A percentile compares a stretch with the other conserved stretches of the same genome.
phyloP scores from a whole-genome alignment of 805 yeast genomes.

The Metschnikowia henanensis region DNA sequence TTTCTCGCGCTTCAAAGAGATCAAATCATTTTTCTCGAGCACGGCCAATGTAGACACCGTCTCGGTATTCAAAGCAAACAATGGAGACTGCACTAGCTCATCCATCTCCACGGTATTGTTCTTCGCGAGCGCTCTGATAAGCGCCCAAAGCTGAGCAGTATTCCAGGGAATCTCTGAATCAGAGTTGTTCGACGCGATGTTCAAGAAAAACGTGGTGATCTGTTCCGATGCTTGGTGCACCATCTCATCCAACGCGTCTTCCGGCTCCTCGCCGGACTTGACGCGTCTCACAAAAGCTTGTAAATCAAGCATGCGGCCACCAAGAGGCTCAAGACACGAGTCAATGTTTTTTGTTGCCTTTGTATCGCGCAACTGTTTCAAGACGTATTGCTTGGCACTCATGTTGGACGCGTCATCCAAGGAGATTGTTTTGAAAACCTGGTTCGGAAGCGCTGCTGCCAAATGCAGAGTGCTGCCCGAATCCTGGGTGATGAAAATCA shows the following conservation, averaged over 20 bases:
- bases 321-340: conserved; percentile 67
- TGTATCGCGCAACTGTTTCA: conserved; percentile 46
- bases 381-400: conserved; percentile 70
- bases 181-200: conserved; percentile 21
- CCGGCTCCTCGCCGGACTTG: conserved; percentile 82
- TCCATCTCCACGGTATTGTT: conserved; percentile 46
- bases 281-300: conserved; percentile 89
- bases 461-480: conserved; percentile 71
- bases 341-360: conserved; percentile 43
- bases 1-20: conserved; percentile 69
- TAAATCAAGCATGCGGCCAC: conserved; percentile 93
- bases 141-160: conserved; percentile 84
- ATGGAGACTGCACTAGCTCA: conserved; percentile 54
- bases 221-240: conserved; percentile 85
- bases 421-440: conserved; percentile 73
- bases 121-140: conserved; percentile 63
- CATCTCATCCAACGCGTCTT: conserved; percentile 76
- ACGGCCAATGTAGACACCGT: conserved; percentile 51
- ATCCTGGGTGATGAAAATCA: conserved; percentile 83
- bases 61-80: conserved; percentile 57
- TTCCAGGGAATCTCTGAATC: conserved; percentile 50
- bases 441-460: conserved; percentile 76
- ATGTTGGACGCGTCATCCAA: conserved; percentile 78
- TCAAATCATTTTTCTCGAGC: conserved; percentile 77
- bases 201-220: conserved; percentile 73